Conservation (phyloP, 2,329 filamentous ascomycete species). For the Chrysoporthe puriensis region DNA sequence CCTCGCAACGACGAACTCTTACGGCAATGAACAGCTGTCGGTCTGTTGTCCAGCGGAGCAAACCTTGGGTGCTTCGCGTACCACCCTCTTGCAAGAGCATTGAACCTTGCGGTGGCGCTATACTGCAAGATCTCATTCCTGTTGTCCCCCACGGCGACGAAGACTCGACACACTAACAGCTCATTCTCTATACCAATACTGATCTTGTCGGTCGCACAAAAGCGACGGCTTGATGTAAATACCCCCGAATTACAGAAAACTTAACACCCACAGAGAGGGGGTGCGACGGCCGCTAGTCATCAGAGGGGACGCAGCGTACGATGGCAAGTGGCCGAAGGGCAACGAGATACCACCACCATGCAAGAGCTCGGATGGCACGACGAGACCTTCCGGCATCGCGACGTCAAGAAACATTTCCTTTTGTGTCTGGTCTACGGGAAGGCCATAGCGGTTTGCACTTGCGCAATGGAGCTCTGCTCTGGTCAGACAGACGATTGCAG, state of each 20-base stretch:
- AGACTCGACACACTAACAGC: not conserved
- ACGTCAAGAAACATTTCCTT: not conserved
- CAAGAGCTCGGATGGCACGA: not conserved
- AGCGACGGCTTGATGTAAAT: conserved; percentile 7
- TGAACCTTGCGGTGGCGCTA: not conserved
- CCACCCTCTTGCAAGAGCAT: not conserved
- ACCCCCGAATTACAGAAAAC: not conserved
- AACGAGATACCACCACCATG: not conserved
- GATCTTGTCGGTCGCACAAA: not conserved
- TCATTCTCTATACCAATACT: not conserved
- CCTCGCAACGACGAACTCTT: conserved; percentile 31
- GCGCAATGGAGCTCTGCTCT: not conserved
- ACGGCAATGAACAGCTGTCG: not conserved
- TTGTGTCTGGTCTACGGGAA: not conserved
- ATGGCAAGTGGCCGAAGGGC: not conserved
- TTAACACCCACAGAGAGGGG: not conserved
- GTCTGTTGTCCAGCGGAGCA: not conserved
- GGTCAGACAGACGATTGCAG: not conserved
- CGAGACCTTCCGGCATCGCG: not conserved
- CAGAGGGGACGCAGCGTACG: not conserved
- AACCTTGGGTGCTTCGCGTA: not conserved
- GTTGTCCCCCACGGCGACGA: not conserved
- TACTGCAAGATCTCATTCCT: not conserved
- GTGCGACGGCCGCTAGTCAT: not conserved
- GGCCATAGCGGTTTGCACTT: not conserved